These are phyloP conservation scores for Articulospora tetracladia DNA, from an alignment of 495 filamentous ascomycete genomes.

Conservation along the genomic window DNA sequence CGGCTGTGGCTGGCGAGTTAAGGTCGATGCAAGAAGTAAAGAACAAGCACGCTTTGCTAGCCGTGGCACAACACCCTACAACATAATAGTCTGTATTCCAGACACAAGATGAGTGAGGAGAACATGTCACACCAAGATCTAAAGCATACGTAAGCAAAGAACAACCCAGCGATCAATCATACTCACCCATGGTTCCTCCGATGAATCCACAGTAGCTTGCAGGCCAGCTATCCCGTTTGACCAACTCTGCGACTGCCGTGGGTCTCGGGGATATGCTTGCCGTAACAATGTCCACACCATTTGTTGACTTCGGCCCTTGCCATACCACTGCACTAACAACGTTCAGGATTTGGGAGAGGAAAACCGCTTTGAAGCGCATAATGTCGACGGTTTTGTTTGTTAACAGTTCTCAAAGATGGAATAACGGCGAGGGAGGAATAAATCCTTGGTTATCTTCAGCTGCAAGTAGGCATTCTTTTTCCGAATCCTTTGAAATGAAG, in stretches of 20 bases:
- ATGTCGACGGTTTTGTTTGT: neutral
- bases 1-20: neutral
- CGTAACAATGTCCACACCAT: neutral
- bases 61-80: slow-evolving; percentile 9
- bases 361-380: neutral
- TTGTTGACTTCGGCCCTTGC: slow-evolving; percentile 4
- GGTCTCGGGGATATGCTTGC: neutral
- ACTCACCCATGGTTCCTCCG: neutral
- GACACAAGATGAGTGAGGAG: slow-evolving; percentile 1
- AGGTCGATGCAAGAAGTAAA: slow-evolving; percentile 7
- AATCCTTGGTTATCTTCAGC: neutral
- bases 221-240: neutral
- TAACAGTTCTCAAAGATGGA: neutral
- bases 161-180: neutral
- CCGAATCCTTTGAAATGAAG: neutral
- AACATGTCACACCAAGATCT: slow-evolving; percentile 1
- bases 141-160: neutral
- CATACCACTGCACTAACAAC: neutral
- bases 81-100: slow-evolving; percentile 7
- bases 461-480: neutral
- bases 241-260: neutral
- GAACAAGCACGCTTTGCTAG: neutral
- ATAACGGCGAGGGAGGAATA: neutral
- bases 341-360: neutral
- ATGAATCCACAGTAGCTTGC: neutral